These are phyloP conservation scores for Cyclotella sp. DNA, from an alignment of 108 stramenopile species.

Conservation along the genomic window DNA sequence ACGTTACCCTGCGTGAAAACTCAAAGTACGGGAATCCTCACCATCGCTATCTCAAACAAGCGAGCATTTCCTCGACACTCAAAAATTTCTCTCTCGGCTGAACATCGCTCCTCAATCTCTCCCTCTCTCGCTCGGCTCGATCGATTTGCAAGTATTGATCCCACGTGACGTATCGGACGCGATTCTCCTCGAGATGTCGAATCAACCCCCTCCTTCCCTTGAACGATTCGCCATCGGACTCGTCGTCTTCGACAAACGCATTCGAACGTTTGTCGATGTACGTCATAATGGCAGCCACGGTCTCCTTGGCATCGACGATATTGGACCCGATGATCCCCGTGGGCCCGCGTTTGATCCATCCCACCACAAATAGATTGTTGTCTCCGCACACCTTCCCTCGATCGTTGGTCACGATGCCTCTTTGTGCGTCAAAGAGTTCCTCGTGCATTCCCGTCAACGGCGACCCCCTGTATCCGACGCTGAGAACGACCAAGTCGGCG, in stretches of 20 bases:
- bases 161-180: slow-evolving; percentile 64
- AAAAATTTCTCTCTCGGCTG: slow-evolving; percentile 74
- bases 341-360: slow-evolving; percentile 99
- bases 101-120: slow-evolving; percentile 43
- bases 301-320: slow-evolving; percentile 90
- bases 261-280: slow-evolving; percentile 49
- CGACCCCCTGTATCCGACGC: slow-evolving; percentile 93
- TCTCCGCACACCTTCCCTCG: slow-evolving; percentile 75
- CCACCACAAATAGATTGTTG: slow-evolving; percentile 88
- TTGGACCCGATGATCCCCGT: slow-evolving; percentile 98
- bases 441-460: slow-evolving; percentile 78
- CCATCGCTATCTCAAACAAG: neutral
- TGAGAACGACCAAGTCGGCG: slow-evolving; percentile 70
- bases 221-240: neutral
- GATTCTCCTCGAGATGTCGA: slow-evolving; percentile 42
- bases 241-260: neutral
- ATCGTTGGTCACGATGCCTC: slow-evolving; percentile 65
- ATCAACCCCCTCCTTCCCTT: slow-evolving; percentile 30
- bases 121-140: slow-evolving; percentile 46
- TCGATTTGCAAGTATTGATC: slow-evolving; percentile 65
- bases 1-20: too few species aligned
- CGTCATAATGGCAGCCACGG: slow-evolving; percentile 83
- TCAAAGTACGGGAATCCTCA: too few species aligned
- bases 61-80: slow-evolving; percentile 52
- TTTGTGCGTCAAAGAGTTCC: slow-evolving; percentile 65